phyloP scores from a whole-genome alignment of 768 basidiomycete genomes.

The Boletus sensibilis region DNA sequence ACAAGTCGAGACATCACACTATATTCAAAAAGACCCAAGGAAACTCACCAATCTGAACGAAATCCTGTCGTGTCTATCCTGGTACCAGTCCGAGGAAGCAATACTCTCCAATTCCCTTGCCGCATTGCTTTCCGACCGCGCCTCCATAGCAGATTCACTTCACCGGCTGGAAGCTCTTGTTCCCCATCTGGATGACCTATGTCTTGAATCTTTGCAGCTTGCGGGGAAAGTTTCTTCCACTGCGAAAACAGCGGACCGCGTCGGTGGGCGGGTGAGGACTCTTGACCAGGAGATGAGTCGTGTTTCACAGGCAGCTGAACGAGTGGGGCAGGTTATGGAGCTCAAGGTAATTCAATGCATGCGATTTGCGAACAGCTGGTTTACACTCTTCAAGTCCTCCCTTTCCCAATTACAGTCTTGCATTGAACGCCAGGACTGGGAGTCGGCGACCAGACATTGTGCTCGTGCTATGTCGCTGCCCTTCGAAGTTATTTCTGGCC shows the following conservation, averaged over 20 bases:
- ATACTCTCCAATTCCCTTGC: constrained; percentile 73
- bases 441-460: constrained; percentile 88
- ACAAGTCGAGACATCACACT: constrained; percentile 6
- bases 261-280: constrained; percentile 85
- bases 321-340: constrained; percentile 91
- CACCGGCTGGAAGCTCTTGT: constrained; percentile 57
- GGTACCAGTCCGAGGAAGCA: constrained; percentile 74
- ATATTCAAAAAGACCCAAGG: constrained; percentile 25
- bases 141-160: constrained; percentile 64
- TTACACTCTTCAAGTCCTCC: constrained; percentile 53
- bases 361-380: constrained; percentile 22
- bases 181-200: constrained; percentile 63
- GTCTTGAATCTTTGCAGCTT: constrained; percentile 54
- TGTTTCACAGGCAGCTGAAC: constrained; percentile 86
- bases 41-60: constrained; percentile 62
- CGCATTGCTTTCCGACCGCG: constrained; percentile 63
- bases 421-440: constrained; percentile 90
- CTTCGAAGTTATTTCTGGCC: constrained; percentile 69
- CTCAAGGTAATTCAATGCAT: constrained; percentile 63
- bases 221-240: constrained; percentile 63
- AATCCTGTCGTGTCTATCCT: constrained; percentile 71
- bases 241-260: constrained; percentile 77
- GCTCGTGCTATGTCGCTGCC: constrained; percentile 88
- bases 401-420: constrained; percentile 51
- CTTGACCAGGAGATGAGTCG: constrained; percentile 93